These are phyloP conservation scores for Psilocybe cubensis DNA, from an alignment of 768 basidiomycete species.

Conservation along the genomic window DNA sequence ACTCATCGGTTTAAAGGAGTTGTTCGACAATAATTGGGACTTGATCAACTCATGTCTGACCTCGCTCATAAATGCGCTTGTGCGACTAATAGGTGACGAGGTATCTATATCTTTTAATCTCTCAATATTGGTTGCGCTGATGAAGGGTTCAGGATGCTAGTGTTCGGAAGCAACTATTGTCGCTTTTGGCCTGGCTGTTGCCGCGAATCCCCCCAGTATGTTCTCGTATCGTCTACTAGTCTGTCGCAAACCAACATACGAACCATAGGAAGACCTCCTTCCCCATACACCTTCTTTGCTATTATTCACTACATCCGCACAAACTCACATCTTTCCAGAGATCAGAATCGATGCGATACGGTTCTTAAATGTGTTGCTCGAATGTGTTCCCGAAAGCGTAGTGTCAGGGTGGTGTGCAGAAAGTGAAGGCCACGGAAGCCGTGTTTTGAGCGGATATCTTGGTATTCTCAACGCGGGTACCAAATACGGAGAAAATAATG, in stretches of 20 bases:
- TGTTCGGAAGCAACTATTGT: slow-evolving; percentile 74
- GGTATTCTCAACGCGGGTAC: slow-evolving; percentile 76
- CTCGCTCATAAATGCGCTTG: slow-evolving; percentile 58
- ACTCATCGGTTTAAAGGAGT: slow-evolving; percentile 69
- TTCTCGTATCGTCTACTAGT: background rate
- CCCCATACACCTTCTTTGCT: slow-evolving; percentile 81
- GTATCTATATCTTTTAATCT: slow-evolving; percentile 41
- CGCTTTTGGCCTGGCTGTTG: slow-evolving; percentile 76
- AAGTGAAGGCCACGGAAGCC: slow-evolving; percentile 55
- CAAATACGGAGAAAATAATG: slow-evolving; percentile 59
- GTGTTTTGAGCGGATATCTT: slow-evolving; percentile 80
- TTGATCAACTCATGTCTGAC: slow-evolving; percentile 57
- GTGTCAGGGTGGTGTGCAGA: slow-evolving; percentile 67
- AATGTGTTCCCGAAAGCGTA: slow-evolving; percentile 67
- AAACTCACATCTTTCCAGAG: slow-evolving; percentile 95
- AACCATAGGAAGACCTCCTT: slow-evolving; percentile 59
- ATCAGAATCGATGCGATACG: slow-evolving; percentile 90
- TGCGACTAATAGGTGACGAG: slow-evolving; percentile 82
- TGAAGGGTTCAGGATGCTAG: slow-evolving; percentile 64
- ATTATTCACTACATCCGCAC: slow-evolving; percentile 87
- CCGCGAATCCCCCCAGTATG: slow-evolving; percentile 62
- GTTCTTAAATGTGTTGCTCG: slow-evolving; percentile 76
- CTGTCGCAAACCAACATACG: background rate
- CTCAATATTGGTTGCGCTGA: background rate
- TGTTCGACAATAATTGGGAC: slow-evolving; percentile 65